Base-by-base conservation (phyloP, 2,329 filamentous ascomycete genomes). In the Akanthomyces muscarius region DNA sequence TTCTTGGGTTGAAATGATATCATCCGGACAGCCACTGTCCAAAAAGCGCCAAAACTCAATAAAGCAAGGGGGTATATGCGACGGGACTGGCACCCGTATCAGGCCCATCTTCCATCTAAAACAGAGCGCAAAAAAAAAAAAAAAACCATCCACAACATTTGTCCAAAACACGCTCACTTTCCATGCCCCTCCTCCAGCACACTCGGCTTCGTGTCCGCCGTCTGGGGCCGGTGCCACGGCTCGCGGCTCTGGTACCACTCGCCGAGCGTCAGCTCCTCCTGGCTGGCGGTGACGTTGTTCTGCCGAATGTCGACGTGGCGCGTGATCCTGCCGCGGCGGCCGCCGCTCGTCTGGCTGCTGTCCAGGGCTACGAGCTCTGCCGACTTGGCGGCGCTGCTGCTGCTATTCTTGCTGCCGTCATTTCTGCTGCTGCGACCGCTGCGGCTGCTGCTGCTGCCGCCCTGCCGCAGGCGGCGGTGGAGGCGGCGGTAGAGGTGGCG, bases 251-350 rank as follows among this genome's bases (percentile, higher is more conserved):
- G 38, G 41, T 62, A 48, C 63, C 51, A 62, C 53, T 64, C 63
- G n/a, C 28, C 58, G 16, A 57, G 44, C 33, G 63, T 64, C 38
- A 64, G 28, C 30, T 61, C 63, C 53, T 64, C 63, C 23, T 64
- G 63, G 30, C 63, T 64, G 10, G 63, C 38, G 18, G 47, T 38
- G 38, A 23, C 44, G 23, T 57, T 13, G 5, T n/a, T 21, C 25
- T 54, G 45, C 52, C 47, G 61, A 21, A 55, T 57, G 53, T 58
- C 58, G 7, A 44, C 21, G 11, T 41, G 57, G 16, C 58, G 58
- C 14, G 58, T 25, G n/a, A 47, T 54, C 4, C 44, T 33, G 11
- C 30, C 4, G 25, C 7, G 5, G 28, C 42, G 23, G 25, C 10
- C 47, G 21, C 45, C 13, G 16, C 38, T 53, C 16, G 53, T 21